These are phyloP conservation scores for Hypoxylon intermedium DNA, from an alignment of 495 filamentous ascomycete genomes.

Conservation along the genomic window DNA sequence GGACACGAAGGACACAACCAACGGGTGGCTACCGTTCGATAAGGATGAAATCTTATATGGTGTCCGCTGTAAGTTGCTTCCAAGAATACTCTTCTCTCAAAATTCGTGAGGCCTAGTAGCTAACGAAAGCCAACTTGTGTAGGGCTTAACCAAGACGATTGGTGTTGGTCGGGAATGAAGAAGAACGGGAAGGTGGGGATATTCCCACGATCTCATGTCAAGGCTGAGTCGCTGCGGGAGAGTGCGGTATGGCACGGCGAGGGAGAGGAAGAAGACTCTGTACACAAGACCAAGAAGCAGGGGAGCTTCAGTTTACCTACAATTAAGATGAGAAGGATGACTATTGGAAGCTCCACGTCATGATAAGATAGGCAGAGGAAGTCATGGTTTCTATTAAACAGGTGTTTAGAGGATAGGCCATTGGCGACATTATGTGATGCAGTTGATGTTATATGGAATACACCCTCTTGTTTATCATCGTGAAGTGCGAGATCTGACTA, in stretches of 20 bases:
- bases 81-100: background rate
- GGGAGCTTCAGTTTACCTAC: conserved; percentile 24
- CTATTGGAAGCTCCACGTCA: conserved; percentile 29
- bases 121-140: background rate
- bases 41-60: conserved; percentile 53
- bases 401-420: too few species aligned
- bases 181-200: conserved; percentile 53
- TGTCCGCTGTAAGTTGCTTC: conserved; percentile 44
- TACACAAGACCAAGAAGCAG: conserved; percentile 21
- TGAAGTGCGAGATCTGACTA: too few species aligned
- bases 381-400: background rate
- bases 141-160: conserved; percentile 50
- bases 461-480: too few species aligned
- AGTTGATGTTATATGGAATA: too few species aligned
- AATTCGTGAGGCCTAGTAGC: background rate
- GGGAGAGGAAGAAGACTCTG: conserved; percentile 12
- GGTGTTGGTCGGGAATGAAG: conserved; percentile 56
- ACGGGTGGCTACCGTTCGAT: conserved; percentile 50
- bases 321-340: conserved; percentile 37
- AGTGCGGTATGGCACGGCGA: conserved; percentile 15
- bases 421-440: too few species aligned
- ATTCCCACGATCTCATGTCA: conserved; percentile 44
- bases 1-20: conserved; percentile 24
- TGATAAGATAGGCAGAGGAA: background rate
- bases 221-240: conserved; percentile 25